A percentile compares a stretch with the other conserved stretches of the same genome.
These are phyloP conservation scores for Aspergillus vadensis DNA, from an alignment of 2,329 filamentous ascomycete species.

Conservation along the genomic window DNA sequence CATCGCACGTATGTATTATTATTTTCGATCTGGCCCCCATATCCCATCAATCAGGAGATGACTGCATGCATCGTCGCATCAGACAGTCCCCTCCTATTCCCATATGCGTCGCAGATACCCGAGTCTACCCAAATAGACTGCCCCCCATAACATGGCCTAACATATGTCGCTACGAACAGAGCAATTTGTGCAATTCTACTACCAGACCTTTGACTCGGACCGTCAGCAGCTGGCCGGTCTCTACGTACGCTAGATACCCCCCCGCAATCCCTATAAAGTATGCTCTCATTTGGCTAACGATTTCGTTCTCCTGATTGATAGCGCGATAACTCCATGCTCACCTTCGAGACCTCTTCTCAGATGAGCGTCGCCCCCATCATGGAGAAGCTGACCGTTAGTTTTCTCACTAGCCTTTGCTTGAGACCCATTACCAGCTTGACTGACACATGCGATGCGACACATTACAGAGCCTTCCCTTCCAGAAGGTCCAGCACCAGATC, in stretches of 20 bases:
- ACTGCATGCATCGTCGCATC: not conserved
- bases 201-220: slow-evolving; percentile 78
- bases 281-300: not conserved
- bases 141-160: slow-evolving; percentile 19
- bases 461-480: slow-evolving; percentile 72
- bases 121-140: slow-evolving; percentile 4
- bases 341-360: slow-evolving; percentile 74
- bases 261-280: not conserved
- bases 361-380: slow-evolving; percentile 68
- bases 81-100: not conserved
- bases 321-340: slow-evolving; percentile 86
- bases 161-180: slow-evolving; percentile 54
- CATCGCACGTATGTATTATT: slow-evolving; percentile 43
- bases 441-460: slow-evolving; percentile 2
- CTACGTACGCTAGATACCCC: slow-evolving; percentile 67
- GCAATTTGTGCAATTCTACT: slow-evolving; percentile 90
- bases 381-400: slow-evolving; percentile 76
- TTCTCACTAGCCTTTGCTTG: not conserved
- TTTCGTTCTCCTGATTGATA: slow-evolving; percentile 40
- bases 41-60: not conserved
- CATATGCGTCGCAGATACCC: not conserved
- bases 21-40: not conserved
- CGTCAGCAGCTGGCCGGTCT: slow-evolving; percentile 66
- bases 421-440: not conserved
- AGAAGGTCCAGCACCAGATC: slow-evolving; percentile 77